Evolutionary conservation across 2,329 filamentous ascomycete species (phyloP).

Genomic region (Fusarium sp.): DNA sequence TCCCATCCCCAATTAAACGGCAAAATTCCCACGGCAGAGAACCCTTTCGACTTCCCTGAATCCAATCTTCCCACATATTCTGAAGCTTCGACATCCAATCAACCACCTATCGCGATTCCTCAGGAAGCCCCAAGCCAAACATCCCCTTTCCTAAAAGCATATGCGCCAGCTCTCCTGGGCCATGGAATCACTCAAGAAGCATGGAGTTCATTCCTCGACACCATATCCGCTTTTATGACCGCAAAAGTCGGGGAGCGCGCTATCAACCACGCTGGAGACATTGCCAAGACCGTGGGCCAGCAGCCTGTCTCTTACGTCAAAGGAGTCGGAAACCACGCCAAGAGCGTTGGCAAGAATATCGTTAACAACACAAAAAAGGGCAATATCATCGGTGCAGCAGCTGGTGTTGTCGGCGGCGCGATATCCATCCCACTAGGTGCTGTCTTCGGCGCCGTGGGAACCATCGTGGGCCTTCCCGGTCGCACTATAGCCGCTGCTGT

Average conservation of each 20-base stretch:
- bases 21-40: slow-evolving; percentile 48
- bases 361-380: slow-evolving; percentile 53
- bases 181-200: slow-evolving; percentile 53
- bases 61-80: slow-evolving; percentile 50
- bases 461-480: slow-evolving; percentile 51
- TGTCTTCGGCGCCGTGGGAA: slow-evolving; percentile 53
- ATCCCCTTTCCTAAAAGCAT: slow-evolving; percentile 56
- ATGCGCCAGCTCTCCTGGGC: slow-evolving; percentile 53
- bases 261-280: slow-evolving; percentile 57
- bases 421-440: slow-evolving; percentile 56
- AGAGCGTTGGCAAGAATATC: slow-evolving; percentile 53
- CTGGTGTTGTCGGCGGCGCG: slow-evolving; percentile 52
- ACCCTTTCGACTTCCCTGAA: slow-evolving; percentile 57
- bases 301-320: slow-evolving; percentile 54
- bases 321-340: slow-evolving; percentile 53
- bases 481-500: slow-evolving; percentile 50
- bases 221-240: slow-evolving; percentile 60
- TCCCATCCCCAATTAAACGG: background rate
- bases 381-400: slow-evolving; percentile 55
- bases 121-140: slow-evolving; percentile 52
- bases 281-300: slow-evolving; percentile 52
- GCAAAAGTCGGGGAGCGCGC: slow-evolving; percentile 60
- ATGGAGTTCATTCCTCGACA: slow-evolving; percentile 53
- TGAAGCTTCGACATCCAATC: slow-evolving; percentile 29
- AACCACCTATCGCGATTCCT: slow-evolving; percentile 56